Conservation (phyloP, 2,329 filamentous ascomycete genomes). For the Colletotrichum sublineola region DNA sequence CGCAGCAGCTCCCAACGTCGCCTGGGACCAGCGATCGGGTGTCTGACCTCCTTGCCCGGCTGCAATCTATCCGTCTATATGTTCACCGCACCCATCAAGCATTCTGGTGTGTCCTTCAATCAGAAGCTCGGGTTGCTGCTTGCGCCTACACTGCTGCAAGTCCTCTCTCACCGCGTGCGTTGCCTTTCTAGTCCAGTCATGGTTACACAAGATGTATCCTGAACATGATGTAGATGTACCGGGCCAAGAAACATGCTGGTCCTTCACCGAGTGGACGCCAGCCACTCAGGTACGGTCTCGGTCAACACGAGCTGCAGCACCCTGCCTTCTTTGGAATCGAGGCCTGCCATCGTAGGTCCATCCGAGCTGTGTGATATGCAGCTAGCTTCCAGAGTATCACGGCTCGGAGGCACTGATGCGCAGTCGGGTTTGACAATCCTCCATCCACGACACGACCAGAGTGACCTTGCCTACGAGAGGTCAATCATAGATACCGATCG, state of each 20-base stretch:
- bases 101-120: not conserved
- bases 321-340: constrained; percentile 33
- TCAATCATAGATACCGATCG: constrained; percentile 22
- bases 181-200: not conserved
- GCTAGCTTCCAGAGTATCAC: constrained; percentile 26
- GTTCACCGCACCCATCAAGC: not conserved
- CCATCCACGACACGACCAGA: constrained; percentile 14
- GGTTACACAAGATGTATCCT: constrained; percentile 27
- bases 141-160: constrained; percentile 11
- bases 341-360: constrained; percentile 28
- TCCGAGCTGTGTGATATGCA: constrained; percentile 25
- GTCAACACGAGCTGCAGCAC: constrained; percentile 34
- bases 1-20: not conserved
- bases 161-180: not conserved
- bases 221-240: constrained; percentile 30
- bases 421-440: constrained; percentile 16
- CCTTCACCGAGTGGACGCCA: constrained; percentile 38
- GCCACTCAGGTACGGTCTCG: constrained; percentile 34
- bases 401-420: constrained; percentile 16
- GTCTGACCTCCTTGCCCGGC: not conserved
- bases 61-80: not conserved
- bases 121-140: not conserved
- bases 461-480: constrained; percentile 4
- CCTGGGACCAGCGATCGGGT: not conserved
- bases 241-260: constrained; percentile 10